These are phyloP conservation scores for Camellia lanceoleosa DNA, from an alignment of 148 eudicot species.

Conservation along the genomic window DNA sequence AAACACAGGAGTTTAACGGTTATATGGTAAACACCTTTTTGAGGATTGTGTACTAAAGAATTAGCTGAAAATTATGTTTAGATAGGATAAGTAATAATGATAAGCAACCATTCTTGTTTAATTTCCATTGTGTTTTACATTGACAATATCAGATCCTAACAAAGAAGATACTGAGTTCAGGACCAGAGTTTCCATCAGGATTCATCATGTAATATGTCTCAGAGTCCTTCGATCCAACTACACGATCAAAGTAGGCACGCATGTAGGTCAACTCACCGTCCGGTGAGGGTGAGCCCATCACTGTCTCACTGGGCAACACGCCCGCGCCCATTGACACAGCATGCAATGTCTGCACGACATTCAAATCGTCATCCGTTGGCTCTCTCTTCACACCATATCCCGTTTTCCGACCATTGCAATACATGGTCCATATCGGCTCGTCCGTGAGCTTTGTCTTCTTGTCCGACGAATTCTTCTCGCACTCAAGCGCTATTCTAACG, in stretches of 20 bases:
- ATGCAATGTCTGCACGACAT: constrained; percentile 64
- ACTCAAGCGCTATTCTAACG: constrained; percentile 68
- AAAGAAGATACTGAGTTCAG: constrained; percentile 86
- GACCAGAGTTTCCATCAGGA: constrained; percentile 75
- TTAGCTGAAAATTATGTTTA: background rate
- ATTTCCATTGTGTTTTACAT: background rate
- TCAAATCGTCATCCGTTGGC: constrained; percentile 69
- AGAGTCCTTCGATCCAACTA: constrained; percentile 72
- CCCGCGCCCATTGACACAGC: constrained; percentile 93
- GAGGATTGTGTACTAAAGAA: background rate
- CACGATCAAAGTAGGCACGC: constrained; percentile 74
- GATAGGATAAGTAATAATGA: background rate
- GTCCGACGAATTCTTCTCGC: constrained; percentile 49
- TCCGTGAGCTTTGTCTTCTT: constrained; percentile 56
- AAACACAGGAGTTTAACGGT: background rate
- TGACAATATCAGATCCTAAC: constrained; percentile 43
- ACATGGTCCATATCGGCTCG: constrained; percentile 86
- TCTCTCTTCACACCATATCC: constrained; percentile 80
- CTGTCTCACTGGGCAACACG: constrained; percentile 41
- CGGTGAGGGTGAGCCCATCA: constrained; percentile 3
- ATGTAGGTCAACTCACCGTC: constrained; percentile 84
- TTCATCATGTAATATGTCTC: constrained; percentile 90
- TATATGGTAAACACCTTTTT: background rate
- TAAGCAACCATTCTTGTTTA: no score
- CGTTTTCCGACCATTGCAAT: constrained; percentile 59